A percentile compares a stretch with the other conserved stretches of the same genome.
Evolutionary conservation across 257 asterid species (phyloP).

Genomic region (Lavandula angustifolia): DNA sequence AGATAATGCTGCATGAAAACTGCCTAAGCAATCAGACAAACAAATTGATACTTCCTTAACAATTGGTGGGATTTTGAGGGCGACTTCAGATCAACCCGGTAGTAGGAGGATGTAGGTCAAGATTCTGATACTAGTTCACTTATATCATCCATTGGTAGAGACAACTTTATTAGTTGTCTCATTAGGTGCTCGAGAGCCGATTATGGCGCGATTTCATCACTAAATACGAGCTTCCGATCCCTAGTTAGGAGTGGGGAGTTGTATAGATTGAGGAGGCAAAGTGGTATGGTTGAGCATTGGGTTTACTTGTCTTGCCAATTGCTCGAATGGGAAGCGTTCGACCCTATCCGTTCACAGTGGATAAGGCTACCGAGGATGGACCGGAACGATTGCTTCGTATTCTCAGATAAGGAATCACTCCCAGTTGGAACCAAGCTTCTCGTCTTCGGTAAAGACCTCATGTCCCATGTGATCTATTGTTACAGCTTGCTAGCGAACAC

Average conservation of each 20-base stretch:
- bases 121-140: constrained; percentile 52
- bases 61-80: too few species aligned
- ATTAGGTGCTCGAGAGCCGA: constrained; percentile 70
- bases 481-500: constrained; percentile 67
- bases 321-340: constrained; percentile 70
- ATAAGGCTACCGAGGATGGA: constrained; percentile 66
- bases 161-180: constrained; percentile 56
- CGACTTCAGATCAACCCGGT: too few species aligned
- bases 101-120: too few species aligned
- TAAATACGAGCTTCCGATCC: constrained; percentile 58
- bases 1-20: constrained; percentile 39
- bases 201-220: constrained; percentile 51
- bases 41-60: too few species aligned
- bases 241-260: constrained; percentile 57
- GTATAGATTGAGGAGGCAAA: constrained; percentile 44
- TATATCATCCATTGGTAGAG: constrained; percentile 48
- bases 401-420: constrained; percentile 82
- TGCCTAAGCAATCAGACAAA: constrained; percentile 44
- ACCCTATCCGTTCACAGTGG: constrained; percentile 52
- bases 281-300: constrained; percentile 70
- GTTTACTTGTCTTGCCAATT: constrained; percentile 59
- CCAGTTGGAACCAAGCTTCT: constrained; percentile 96
- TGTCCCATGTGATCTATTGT: constrained; percentile 71
- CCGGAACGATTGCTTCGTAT: constrained; percentile 62
- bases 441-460: constrained; percentile 75